Base-by-base conservation (phyloP, 2,329 filamentous ascomycete species). In the Hypoxylon sp. region DNA sequence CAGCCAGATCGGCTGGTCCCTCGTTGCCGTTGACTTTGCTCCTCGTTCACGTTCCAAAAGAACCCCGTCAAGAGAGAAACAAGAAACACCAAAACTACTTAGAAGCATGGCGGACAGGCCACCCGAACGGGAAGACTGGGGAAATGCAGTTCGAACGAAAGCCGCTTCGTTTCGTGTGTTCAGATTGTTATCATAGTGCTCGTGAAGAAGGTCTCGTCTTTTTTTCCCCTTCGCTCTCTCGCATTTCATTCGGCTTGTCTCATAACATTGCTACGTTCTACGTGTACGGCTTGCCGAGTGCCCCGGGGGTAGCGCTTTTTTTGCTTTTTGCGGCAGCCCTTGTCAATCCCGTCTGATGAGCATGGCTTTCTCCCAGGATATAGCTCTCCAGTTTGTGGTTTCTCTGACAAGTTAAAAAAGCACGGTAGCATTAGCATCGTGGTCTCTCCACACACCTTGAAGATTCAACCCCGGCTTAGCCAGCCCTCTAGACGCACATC, bases 361-460 rank as follows among this genome's bases (percentile, higher is more conserved):
- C 66, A 70, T 71, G 66, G 67, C 71, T 72, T 71, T 67, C 44
- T 69, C 59, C 73, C 66, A 71, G 68, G 68, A 60, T 67, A 71
- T 73, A 75, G 58, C 74, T 73, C 71, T 71, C 71, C 71, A 70
- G 70, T 71, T 69, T 71, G 69, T 69, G 47, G 67, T 74, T 68
- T 74, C 68, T 74, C 72, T 75, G 71, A 71, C 71, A 70, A 74
- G 73, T 70, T 69, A 73, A 69, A 67, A 72, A 70, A 69, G 70
- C 61, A 76, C 69, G 70, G 75, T 77, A 76, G 72, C 76, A 77
- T 76, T 77, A 76, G 72, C 76, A 77, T 76, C 74, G 73, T 65
- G 64, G 58, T 74, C 71, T 74, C 74, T 75, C 74, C 75, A 73
- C 73, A 74, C 68, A 72, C 73, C 71, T 67, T 69, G 71, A 72